Conservation (phyloP, 2,329 filamentous ascomycete species). For the Grosmannia penicillata region DNA sequence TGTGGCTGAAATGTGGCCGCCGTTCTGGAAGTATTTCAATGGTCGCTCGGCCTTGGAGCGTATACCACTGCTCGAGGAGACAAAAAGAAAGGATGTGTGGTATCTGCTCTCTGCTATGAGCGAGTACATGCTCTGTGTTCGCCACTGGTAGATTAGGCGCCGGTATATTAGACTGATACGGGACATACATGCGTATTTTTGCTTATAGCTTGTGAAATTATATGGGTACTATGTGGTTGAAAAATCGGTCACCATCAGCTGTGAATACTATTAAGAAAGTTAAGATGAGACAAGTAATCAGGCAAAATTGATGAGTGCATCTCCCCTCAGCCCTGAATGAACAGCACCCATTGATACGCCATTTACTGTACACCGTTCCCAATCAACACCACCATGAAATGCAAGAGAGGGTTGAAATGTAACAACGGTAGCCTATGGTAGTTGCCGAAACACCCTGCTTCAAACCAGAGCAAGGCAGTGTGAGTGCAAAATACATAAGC, state of each 20-base stretch:
- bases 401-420: neutral
- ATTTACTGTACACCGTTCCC: neutral
- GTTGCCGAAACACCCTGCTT: too few relatives aligned
- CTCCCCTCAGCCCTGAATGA: neutral
- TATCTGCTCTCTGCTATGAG: conserved; percentile 48
- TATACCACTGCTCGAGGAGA: conserved; percentile 68
- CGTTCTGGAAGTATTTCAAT: conserved; percentile 76
- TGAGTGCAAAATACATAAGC: too few relatives aligned
- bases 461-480: too few relatives aligned
- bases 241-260: too few relatives aligned
- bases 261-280: too few relatives aligned
- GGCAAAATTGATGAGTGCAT: neutral
- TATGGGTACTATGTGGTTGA: too few relatives aligned
- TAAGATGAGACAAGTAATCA: neutral
- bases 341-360: neutral
- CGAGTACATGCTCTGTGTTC: conserved; percentile 51
- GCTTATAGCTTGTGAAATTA: too few relatives aligned
- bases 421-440: too few relatives aligned
- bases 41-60: conserved; percentile 74
- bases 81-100: conserved; percentile 75
- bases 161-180: neutral
- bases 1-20: conserved; percentile 52
- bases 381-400: conserved; percentile 1
- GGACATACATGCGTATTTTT: too few relatives aligned
- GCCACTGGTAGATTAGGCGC: conserved; percentile 46